Evolutionary conservation across 2,329 filamentous ascomycete genomes (phyloP).

Genomic region (Chalaropsis ovoidea): DNA sequence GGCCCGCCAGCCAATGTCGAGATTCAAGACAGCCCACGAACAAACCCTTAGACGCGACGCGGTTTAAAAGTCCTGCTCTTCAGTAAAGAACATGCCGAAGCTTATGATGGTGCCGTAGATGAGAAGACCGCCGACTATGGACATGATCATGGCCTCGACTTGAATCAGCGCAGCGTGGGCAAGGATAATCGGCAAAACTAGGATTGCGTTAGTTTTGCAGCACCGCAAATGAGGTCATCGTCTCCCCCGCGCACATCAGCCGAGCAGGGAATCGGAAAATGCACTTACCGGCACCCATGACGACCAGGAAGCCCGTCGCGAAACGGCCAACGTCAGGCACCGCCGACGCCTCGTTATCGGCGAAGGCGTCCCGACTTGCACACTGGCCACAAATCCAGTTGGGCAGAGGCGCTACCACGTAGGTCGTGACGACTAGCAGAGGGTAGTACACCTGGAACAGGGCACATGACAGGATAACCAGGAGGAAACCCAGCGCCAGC

Average conservation of each 20-base stretch:
- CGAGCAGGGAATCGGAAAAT: no score
- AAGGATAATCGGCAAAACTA: constrained; percentile 78
- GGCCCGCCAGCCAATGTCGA: neutral
- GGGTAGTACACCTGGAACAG: constrained; percentile 93
- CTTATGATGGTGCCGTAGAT: constrained; percentile 98
- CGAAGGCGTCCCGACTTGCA: constrained; percentile 90
- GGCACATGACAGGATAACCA: constrained; percentile 95
- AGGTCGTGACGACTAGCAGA: constrained; percentile 89
- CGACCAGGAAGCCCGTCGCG: constrained; percentile 85
- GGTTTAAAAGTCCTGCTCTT: constrained; percentile 83
- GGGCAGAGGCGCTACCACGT: constrained; percentile 82
- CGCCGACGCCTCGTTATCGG: constrained; percentile 69
- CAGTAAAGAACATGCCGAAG: constrained; percentile 96
- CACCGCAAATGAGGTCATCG: neutral
- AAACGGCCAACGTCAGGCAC: constrained; percentile 91
- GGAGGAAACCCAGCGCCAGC: constrained; percentile 94
- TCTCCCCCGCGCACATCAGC: neutral
- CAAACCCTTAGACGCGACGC: neutral
- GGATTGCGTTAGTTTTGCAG: neutral
- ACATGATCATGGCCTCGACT: constrained; percentile 86
- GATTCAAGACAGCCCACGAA: neutral
- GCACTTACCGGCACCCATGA: constrained; percentile 89
- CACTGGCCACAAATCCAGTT: constrained; percentile 93
- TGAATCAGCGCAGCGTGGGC: constrained; percentile 78
- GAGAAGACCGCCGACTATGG: constrained; percentile 77